A percentile compares a stretch with the other conserved stretches of the same genome.
Conservation (phyloP, 352 stramenopile genomes). For the Elongisporangium prolatum region DNA sequence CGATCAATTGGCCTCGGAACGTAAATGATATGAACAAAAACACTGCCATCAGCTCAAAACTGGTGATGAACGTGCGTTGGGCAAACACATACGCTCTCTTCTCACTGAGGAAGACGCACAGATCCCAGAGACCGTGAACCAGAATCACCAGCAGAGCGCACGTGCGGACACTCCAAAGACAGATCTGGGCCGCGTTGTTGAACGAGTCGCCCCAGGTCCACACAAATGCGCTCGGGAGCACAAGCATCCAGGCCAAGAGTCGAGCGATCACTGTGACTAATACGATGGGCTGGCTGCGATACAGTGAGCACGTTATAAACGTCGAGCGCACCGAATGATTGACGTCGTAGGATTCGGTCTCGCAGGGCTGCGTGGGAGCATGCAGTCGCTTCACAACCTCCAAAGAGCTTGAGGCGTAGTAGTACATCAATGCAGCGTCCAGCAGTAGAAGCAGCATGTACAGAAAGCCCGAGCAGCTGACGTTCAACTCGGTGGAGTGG, state of each 20-base stretch:
- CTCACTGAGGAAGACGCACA: constrained; percentile 26
- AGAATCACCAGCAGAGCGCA: constrained; percentile 31
- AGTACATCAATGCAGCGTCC: constrained; percentile 22
- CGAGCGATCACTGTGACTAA: constrained; percentile 21
- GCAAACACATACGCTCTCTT: constrained; percentile 24
- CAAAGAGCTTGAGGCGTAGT: constrained; percentile 22
- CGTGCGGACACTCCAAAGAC: constrained; percentile 27
- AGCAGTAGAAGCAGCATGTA: constrained; percentile 38
- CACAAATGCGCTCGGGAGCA: constrained; percentile 46
- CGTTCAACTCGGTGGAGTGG: constrained; percentile 31
- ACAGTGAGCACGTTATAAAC: constrained; percentile 33
- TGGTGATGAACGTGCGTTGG: constrained; percentile 28
- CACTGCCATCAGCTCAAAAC: constrained; percentile 28
- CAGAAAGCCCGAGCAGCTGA: constrained; percentile 35
- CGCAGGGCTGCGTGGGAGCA: constrained; percentile 8
- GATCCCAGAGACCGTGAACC: constrained; percentile 22
- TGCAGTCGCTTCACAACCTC: constrained; percentile 22
- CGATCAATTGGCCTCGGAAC: constrained; percentile 15
- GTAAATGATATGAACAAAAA: constrained; percentile 6
- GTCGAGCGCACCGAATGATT: constrained; percentile 10
- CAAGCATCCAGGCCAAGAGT: constrained; percentile 50
- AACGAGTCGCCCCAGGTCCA: constrained; percentile 29
- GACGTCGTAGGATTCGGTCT: constrained; percentile 6
- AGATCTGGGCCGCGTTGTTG: constrained; percentile 25
- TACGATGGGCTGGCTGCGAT: constrained; percentile 32